These are phyloP conservation scores for Phytophthora melonis DNA, from an alignment of 352 stramenopile genomes.

Conservation along the genomic window DNA sequence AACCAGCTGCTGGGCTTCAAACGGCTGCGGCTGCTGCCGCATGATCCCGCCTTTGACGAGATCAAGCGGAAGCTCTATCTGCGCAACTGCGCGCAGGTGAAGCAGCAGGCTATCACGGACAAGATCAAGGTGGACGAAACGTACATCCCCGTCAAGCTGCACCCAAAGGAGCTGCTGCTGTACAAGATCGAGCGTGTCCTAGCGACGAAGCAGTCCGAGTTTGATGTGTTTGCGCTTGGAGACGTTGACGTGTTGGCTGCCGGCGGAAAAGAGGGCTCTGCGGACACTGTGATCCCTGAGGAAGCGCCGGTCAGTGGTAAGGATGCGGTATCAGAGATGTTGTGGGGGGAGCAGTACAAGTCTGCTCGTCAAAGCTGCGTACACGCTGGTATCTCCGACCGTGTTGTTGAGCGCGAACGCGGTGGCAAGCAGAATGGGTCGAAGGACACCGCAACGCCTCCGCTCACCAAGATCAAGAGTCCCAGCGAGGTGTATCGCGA, in stretches of 20 bases:
- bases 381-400: constrained; percentile 75
- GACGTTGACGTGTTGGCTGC: constrained; percentile 49
- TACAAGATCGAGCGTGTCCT: constrained; percentile 78
- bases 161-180: constrained; percentile 73
- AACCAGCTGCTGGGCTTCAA: constrained; percentile 90
- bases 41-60: constrained; percentile 85
- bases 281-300: constrained; percentile 12
- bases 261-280: constrained; percentile 36
- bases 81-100: constrained; percentile 84
- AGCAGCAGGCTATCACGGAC: constrained; percentile 82
- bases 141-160: constrained; percentile 76
- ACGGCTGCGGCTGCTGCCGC: constrained; percentile 63
- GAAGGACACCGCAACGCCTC: constrained; percentile 14
- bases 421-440: constrained; percentile 29
- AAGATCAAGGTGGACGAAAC: constrained; percentile 80
- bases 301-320: constrained; percentile 8
- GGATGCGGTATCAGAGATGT: constrained; percentile 20
- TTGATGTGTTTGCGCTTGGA: constrained; percentile 51
- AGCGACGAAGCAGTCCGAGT: constrained; percentile 41
- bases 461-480: constrained; percentile 57
- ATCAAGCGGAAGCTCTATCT: constrained; percentile 92
- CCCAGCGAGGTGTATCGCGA: constrained; percentile 68
- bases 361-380: constrained; percentile 71
- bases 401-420: constrained; percentile 63
- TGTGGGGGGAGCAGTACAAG: constrained; percentile 63